These are phyloP conservation scores for Liquidambar formosana DNA, from an alignment of 164 flowering plant species.

Conservation along the genomic window DNA sequence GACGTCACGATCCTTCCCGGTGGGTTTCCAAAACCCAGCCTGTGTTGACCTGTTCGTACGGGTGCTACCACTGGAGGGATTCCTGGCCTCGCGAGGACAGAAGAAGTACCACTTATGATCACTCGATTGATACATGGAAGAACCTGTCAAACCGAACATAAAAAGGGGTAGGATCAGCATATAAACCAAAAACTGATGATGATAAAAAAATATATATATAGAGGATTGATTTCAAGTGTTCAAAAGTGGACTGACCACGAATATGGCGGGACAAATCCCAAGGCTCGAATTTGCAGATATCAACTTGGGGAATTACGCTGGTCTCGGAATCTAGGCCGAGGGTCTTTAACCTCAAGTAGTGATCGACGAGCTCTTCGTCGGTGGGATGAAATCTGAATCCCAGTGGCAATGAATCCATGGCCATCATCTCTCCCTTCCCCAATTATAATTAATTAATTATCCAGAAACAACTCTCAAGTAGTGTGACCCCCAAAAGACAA, in stretches of 20 bases:
- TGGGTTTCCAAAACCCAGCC: constrained; percentile 1
- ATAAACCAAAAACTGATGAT: too few relatives aligned
- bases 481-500: too few relatives aligned
- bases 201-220: too few relatives aligned
- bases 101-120: constrained; percentile 3
- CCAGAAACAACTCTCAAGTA: too few relatives aligned
- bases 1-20: background rate
- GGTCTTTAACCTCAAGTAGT: background rate
- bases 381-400: constrained; percentile 11
- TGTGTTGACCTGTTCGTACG: background rate
- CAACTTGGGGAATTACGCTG: background rate
- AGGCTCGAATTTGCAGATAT: constrained; percentile 2
- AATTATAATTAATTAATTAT: too few relatives aligned
- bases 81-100: background rate
- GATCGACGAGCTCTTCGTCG: constrained; percentile 4
- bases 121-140: too few relatives aligned
- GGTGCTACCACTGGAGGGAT: background rate
- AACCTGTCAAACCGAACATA: too few relatives aligned
- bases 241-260: too few relatives aligned
- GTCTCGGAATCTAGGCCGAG: background rate
- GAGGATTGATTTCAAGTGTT: too few relatives aligned
- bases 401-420: background rate
- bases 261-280: background rate
- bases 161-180: too few relatives aligned
- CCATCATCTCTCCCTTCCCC: background rate